A percentile compares a stretch with the other conserved stretches of the same genome.
phyloP scores from a whole-genome alignment of 345 rosid species.

The Rhizophora mangle region DNA sequence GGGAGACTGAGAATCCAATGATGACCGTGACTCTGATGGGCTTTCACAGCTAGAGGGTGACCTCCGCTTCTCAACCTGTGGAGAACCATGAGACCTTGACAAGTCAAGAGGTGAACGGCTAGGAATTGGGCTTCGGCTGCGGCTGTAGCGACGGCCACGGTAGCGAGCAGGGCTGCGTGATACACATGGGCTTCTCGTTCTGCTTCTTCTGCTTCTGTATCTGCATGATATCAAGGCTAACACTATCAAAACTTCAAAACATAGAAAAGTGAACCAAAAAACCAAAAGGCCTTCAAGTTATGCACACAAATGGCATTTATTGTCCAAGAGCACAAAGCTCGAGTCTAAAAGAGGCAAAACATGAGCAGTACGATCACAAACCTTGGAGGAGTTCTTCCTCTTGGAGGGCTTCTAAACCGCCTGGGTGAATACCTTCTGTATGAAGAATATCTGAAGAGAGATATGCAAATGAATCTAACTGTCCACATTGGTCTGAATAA shows the following conservation, averaged over 20 bases:
- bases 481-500: no score
- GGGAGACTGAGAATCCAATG: conserved; percentile 56
- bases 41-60: conserved; percentile 60
- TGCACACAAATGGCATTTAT: neutral
- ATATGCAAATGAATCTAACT: neutral
- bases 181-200: conserved; percentile 53
- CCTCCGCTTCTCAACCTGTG: conserved; percentile 40
- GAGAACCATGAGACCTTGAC: conserved; percentile 37
- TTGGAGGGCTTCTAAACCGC: conserved; percentile 77
- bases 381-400: conserved; percentile 92
- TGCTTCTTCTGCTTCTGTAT: conserved; percentile 70
- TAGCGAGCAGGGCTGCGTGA: conserved; percentile 65
- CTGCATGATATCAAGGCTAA: conserved; percentile 23
- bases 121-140: conserved; percentile 51
- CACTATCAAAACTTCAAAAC: neutral
- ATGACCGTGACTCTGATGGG: conserved; percentile 54
- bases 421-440: conserved; percentile 84
- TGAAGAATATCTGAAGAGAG: conserved; percentile 49
- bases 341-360: neutral
- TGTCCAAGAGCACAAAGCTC: no score
- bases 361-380: conserved; percentile 16
- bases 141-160: conserved; percentile 51
- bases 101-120: conserved; percentile 57
- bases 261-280: neutral
- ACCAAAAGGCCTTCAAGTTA: neutral